Evolutionary conservation across 345 rosid species (phyloP).

Genomic region (Moricandia arvensis): DNA sequence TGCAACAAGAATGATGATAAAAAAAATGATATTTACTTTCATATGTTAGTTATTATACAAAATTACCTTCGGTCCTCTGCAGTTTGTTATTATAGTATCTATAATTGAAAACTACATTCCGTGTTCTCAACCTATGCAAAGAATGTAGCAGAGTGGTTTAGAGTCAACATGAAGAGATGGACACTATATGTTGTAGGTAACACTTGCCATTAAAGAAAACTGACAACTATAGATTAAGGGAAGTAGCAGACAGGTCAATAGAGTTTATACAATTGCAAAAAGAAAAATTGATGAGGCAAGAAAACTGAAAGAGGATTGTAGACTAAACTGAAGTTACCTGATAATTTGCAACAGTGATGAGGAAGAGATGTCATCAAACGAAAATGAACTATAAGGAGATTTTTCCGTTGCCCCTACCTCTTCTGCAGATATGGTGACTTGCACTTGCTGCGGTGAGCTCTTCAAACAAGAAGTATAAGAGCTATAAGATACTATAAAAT

Average conservation of each 20-base stretch:
- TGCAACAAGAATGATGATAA: not conserved
- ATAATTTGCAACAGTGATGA: constrained; percentile 68
- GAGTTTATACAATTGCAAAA: constrained; percentile 6
- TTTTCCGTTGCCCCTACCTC: constrained; percentile 86
- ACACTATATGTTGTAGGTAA: not conserved
- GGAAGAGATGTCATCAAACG: constrained; percentile 65
- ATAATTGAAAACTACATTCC: constrained; percentile 94
- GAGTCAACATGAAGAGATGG: constrained; percentile 12
- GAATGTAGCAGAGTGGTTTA: constrained; percentile 25
- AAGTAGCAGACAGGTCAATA: constrained; percentile 1
- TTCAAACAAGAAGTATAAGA: constrained; percentile 36
- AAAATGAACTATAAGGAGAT: constrained; percentile 72
- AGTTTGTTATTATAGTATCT: constrained; percentile 84
- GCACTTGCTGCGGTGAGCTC: constrained; percentile 64
- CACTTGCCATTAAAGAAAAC: constrained; percentile 14
- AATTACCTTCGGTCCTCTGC: constrained; percentile 89
- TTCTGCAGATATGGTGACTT: constrained; percentile 74
- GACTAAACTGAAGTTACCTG: constrained; percentile 60
- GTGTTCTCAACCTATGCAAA: constrained; percentile 79
- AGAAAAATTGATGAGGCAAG: constrained; percentile 6
- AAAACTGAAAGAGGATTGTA: constrained; percentile 5
- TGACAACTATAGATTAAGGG: not conserved
- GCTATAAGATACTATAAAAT: constrained; percentile 10
- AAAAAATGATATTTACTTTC: not conserved
- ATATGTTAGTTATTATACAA: not conserved